Evolutionary conservation across 331 rosid species (phyloP), one percentile per base, ranked within the genome.

Genomic region (Malus hybrid): DNA sequence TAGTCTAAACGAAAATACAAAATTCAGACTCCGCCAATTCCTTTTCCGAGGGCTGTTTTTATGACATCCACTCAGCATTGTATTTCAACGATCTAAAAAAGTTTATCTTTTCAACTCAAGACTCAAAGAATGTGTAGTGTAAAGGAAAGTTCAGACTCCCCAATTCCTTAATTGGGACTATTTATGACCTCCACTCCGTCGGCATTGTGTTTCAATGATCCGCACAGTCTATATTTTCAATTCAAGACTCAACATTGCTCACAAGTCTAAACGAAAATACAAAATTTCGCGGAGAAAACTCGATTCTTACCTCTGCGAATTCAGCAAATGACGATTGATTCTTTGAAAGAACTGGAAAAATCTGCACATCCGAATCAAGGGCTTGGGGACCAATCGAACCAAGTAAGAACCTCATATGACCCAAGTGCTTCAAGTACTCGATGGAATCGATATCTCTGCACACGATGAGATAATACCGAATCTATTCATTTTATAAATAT

Each of bases 351-450:
- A 71, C 66, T 65, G 67, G 84, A 67, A 60, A 75, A 73, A 81
- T 65, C 79, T 69, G 88, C 75, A 73, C 88, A 81, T 90, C 82
- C 79, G 88, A 81, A 60, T 80, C 74, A 74, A 75, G 77, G 76
- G 79, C 70, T 48, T 73, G 76, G 67, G 83, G 67, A 83, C 83
- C 83, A 82, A 82, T 79, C 80, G 73, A 79, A 69, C 84, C 70
- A 81, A 82, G 83, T 76, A 85, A 77, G 80, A 79, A 86, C 80
- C 86, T 84, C 89, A 87, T 84, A 84, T 84, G 92, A 87, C 76
- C 85, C 82, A 79, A 81, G 84, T 69, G 82, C 81, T 44, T 75
- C 85, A 52, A 67, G 72, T 69, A 73, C 70, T 83, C 75, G 24
- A 65, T 31, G 78, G 42, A 67, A 48, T 57, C 67, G 61, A 70